Conservation (phyloP, 306 rosid species). For the Fagus sylvatica region DNA sequence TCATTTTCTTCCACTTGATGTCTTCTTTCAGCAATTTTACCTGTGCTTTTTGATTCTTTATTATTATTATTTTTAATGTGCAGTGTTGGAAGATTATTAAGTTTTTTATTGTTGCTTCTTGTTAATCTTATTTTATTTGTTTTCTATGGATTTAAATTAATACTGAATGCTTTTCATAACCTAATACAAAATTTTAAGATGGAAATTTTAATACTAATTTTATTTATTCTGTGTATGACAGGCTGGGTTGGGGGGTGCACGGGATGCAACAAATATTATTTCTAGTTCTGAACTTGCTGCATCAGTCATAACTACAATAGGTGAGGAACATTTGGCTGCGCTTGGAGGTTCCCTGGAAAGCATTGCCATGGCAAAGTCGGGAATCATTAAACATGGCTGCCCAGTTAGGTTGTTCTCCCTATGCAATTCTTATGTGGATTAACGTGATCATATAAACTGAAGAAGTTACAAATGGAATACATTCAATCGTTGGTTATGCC, state of each 20-base stretch:
- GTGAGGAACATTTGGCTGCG: slow-evolving; percentile 92
- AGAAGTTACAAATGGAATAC: not conserved
- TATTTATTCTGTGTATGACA: slow-evolving; percentile 24
- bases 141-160: not conserved
- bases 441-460: slow-evolving; percentile 24
- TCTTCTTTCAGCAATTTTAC: slow-evolving; percentile 7
- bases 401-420: slow-evolving; percentile 82
- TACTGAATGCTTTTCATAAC: not conserved
- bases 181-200: not conserved
- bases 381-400: slow-evolving; percentile 79
- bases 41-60: not conserved
- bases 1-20: slow-evolving; percentile 17
- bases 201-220: slow-evolving; percentile 2
- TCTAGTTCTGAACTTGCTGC: slow-evolving; percentile 64
- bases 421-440: slow-evolving; percentile 26
- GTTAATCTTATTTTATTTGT: slow-evolving; percentile 9
- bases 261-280: slow-evolving; percentile 86
- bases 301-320: slow-evolving; percentile 76
- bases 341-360: slow-evolving; percentile 93
- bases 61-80: not conserved
- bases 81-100: not conserved
- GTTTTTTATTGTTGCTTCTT: slow-evolving; percentile 10
- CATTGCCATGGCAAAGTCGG: slow-evolving; percentile 93
- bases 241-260: slow-evolving; percentile 93
- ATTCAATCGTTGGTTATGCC: not conserved